Conservation (phyloP, 306 rosid species). For the Crotalaria pallida region DNA sequence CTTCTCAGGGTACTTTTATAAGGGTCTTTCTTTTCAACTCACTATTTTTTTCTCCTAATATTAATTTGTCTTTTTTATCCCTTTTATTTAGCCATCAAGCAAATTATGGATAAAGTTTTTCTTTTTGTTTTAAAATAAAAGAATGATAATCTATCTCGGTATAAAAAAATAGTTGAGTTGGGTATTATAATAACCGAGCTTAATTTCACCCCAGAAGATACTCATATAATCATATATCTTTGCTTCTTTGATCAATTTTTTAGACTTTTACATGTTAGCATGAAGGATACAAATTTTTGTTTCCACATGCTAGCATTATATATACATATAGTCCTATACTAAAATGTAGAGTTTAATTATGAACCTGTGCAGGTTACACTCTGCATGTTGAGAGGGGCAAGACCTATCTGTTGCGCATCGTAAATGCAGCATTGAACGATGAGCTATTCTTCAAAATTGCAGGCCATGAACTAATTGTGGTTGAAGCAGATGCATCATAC, state of each 20-base stretch:
- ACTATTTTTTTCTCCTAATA: not conserved
- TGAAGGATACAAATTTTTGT: not conserved
- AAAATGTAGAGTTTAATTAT: conserved; percentile 3
- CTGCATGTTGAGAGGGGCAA: conserved; percentile 60
- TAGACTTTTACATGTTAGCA: no score
- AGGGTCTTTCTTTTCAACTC: not conserved
- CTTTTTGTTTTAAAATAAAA: no score
- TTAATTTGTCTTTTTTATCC: not conserved
- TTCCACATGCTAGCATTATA: not conserved
- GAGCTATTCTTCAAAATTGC: conserved; percentile 76
- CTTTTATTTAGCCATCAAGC: not conserved
- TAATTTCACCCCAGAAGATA: no score
- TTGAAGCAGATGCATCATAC: conserved; percentile 73
- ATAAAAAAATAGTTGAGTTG: no score
- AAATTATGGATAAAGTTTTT: not conserved
- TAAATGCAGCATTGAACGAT: conserved; percentile 71
- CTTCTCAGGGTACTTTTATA: conserved; percentile 46
- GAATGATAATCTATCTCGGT: no score
- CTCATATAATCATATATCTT: no score
- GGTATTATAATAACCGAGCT: no score
- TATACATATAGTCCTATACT: no score
- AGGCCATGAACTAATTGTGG: conserved; percentile 46
- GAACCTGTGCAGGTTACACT: conserved; percentile 47
- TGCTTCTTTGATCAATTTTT: no score
- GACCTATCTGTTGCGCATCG: conserved; percentile 63